A percentile compares a stretch with the other conserved stretches of the same genome.
These are phyloP conservation scores for Nadsonia fulvescens DNA, from an alignment of 805 yeast genomes.

Conservation along the genomic window DNA sequence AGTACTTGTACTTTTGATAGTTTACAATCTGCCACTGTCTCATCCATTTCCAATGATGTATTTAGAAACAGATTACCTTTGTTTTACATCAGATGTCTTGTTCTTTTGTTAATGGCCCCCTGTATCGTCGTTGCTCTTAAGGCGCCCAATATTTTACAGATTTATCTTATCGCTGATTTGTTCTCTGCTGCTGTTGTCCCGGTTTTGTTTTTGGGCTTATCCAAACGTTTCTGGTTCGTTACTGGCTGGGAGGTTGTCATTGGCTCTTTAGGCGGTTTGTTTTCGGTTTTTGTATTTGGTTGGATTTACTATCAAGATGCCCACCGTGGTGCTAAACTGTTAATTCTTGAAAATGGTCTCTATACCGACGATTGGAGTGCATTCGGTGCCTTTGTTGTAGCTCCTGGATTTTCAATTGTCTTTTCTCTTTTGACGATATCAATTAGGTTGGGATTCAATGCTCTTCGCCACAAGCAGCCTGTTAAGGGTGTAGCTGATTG, in stretches of 20 bases:
- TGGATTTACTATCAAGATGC: slow-evolving; percentile 59
- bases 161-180: slow-evolving; percentile 79
- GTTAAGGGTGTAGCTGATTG: no score
- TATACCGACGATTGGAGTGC: slow-evolving; percentile 82
- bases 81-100: slow-evolving; percentile 49
- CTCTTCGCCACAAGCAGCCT: no score
- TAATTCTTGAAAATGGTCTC: slow-evolving; percentile 48
- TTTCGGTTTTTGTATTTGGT: slow-evolving; percentile 72
- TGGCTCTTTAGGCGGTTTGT: slow-evolving; percentile 69
- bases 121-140: slow-evolving; percentile 68
- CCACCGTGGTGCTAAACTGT: slow-evolving; percentile 54
- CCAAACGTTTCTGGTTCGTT: slow-evolving; percentile 45
- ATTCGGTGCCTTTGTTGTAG: slow-evolving; percentile 84
- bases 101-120: slow-evolving; percentile 68
- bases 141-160: slow-evolving; percentile 68
- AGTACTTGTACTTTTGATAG: slow-evolving; percentile 86
- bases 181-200: slow-evolving; percentile 81
- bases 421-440: no score
- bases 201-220: slow-evolving; percentile 61
- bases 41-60: slow-evolving; percentile 75
- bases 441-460: no score
- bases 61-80: slow-evolving; percentile 65
- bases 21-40: slow-evolving; percentile 71
- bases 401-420: no score
- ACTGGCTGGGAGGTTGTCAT: slow-evolving; percentile 65